These are phyloP conservation scores for Aspergillus phoenicis DNA, from an alignment of 2,329 filamentous ascomycete species.

Conservation along the genomic window DNA sequence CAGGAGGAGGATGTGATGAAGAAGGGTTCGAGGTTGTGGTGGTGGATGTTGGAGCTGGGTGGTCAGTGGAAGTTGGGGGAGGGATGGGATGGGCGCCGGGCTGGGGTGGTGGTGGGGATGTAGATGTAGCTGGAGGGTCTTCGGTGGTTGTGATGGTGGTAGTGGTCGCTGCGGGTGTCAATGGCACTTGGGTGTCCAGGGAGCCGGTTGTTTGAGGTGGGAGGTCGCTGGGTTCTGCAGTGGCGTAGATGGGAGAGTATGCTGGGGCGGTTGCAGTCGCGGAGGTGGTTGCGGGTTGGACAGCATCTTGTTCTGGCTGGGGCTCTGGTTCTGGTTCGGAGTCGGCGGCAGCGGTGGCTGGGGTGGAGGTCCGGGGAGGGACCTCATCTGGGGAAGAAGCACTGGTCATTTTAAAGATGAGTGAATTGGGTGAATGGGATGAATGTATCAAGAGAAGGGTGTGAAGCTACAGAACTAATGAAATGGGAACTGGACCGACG, in stretches of 20 bases:
- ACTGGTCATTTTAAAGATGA: slow-evolving; percentile 9
- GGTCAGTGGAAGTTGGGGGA: slow-evolving; percentile 6
- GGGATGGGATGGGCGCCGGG: slow-evolving; percentile 35
- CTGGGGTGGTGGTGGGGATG: slow-evolving; percentile 44
- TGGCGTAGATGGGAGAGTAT: slow-evolving; percentile 35
- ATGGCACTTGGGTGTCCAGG: slow-evolving; percentile 18
- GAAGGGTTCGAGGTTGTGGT: slow-evolving; percentile 16
- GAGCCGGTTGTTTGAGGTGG: slow-evolving; percentile 24
- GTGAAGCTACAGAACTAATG: background rate
- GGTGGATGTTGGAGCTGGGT: slow-evolving; percentile 10
- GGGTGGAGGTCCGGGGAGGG: background rate
- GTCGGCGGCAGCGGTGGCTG: background rate
- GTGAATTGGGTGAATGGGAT: background rate
- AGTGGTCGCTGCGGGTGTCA: slow-evolving; percentile 31
- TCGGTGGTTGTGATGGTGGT: slow-evolving; percentile 29
- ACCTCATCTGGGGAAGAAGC: slow-evolving; percentile 1
- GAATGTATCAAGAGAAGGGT: background rate
- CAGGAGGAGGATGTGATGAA: slow-evolving; percentile 12
- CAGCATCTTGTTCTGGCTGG: background rate
- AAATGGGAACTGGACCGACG: background rate
- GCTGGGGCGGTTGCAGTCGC: slow-evolving; percentile 35
- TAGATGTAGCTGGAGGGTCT: background rate
- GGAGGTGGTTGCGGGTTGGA: slow-evolving; percentile 6
- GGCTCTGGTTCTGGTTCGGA: too few relatives aligned
- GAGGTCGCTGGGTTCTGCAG: slow-evolving; percentile 19